These are phyloP conservation scores for Dactylorhiza incarnata DNA, from an alignment of 106 monocot species.

Conservation along the genomic window DNA sequence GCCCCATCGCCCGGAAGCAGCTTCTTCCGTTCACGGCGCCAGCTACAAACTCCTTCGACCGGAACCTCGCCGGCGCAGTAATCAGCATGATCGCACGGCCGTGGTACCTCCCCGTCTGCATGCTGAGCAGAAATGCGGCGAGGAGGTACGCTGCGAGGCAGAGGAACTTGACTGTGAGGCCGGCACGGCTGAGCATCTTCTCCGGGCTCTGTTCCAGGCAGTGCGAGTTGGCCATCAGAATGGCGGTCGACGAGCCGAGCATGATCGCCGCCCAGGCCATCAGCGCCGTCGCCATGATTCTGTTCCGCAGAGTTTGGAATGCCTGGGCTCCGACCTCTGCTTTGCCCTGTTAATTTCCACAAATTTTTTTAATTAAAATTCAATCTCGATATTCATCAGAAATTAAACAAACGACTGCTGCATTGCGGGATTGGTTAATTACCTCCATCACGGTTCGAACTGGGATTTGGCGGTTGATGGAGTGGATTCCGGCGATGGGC, in stretches of 20 bases:
- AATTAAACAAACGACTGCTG: no score
- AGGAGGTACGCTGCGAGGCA: slow-evolving; percentile 63
- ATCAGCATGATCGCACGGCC: slow-evolving; percentile 75
- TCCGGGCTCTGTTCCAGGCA: slow-evolving; percentile 9
- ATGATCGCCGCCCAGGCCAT: slow-evolving; percentile 64
- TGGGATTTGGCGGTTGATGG: slow-evolving; percentile 67
- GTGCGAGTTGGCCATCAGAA: slow-evolving; percentile 33
- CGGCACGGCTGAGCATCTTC: not conserved
- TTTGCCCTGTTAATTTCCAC: slow-evolving; percentile 11
- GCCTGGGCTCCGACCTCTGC: slow-evolving; percentile 54
- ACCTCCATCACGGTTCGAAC: slow-evolving; percentile 71
- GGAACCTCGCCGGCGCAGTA: slow-evolving; percentile 6
- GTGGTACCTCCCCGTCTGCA: slow-evolving; percentile 79
- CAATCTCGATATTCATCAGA: no score
- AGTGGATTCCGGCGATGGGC: slow-evolving; percentile 79
- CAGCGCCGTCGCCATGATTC: slow-evolving; percentile 81
- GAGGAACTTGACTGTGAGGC: slow-evolving; percentile 44
- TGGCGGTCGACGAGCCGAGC: slow-evolving; percentile 58
- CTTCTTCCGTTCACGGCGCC: not conserved
- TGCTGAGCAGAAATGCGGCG: slow-evolving; percentile 58
- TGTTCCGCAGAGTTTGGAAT: slow-evolving; percentile 75
- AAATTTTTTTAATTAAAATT: no score
- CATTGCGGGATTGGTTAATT: no score
- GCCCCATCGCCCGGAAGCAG: slow-evolving; percentile 17
- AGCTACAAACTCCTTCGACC: not conserved